These are phyloP conservation scores for Aspergillus indologenus DNA, from an alignment of 495 filamentous ascomycete genomes.

Conservation along the genomic window DNA sequence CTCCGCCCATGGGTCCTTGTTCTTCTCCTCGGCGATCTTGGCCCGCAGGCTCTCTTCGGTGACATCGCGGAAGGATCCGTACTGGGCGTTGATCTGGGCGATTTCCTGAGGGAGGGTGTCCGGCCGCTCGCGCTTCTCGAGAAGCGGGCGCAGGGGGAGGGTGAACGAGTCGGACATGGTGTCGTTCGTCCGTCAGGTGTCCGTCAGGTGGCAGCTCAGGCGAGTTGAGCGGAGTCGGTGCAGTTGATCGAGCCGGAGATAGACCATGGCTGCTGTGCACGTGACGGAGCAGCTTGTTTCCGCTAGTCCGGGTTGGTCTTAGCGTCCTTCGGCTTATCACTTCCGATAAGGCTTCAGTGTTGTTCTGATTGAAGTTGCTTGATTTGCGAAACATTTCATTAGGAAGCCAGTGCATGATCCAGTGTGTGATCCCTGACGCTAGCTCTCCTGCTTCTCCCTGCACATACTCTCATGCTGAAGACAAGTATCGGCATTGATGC, in stretches of 20 bases:
- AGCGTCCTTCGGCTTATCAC: background rate
- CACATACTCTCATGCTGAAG: too few species aligned
- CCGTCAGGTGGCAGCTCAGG: too few species aligned
- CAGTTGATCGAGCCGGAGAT: background rate
- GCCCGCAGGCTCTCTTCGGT: conserved; percentile 59
- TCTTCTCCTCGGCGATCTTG: conserved; percentile 54
- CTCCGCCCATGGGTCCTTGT: conserved; percentile 34
- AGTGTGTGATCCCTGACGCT: too few species aligned
- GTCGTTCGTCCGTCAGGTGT: background rate
- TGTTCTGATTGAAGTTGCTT: too few species aligned
- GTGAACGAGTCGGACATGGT: conserved; percentile 48
- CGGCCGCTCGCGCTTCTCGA: conserved; percentile 50
- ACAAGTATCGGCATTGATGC: too few species aligned
- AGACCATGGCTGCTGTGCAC: background rate
- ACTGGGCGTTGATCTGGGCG: conserved; percentile 67
- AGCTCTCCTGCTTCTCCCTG: too few species aligned
- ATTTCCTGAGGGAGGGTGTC: conserved; percentile 68
- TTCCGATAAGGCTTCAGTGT: background rate
- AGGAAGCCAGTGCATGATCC: too few species aligned
- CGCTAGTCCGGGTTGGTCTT: background rate
- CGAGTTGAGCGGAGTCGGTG: too few species aligned
- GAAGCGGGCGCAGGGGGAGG: conserved; percentile 64
- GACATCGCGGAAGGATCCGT: conserved; percentile 69
- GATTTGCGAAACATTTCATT: too few species aligned
- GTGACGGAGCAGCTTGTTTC: background rate